Percentiles rank a stretch among this genome's conserved stretches.
These are phyloP conservation scores for Candida corydali DNA, from an alignment of 805 yeast genomes.

Conservation along the genomic window DNA sequence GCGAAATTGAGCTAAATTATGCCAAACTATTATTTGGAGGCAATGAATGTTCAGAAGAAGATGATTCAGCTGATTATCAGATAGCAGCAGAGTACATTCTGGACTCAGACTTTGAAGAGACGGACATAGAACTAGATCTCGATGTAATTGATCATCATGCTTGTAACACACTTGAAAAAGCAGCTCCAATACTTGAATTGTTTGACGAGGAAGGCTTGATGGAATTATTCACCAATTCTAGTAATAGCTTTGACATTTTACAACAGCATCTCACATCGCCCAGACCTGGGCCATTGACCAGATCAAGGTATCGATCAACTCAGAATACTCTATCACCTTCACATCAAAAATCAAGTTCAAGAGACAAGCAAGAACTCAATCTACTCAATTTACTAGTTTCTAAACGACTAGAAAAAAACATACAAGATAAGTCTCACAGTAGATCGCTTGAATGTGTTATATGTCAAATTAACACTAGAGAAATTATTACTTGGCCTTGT, in stretches of 20 bases:
- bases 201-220: conserved; percentile 20
- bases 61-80: conserved; percentile 30
- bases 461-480: conserved; percentile 71
- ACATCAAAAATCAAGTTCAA: too few relatives aligned
- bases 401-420: conserved; percentile 7
- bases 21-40: conserved; percentile 18
- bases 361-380: too few relatives aligned
- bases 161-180: not conserved
- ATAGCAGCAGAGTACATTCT: conserved; percentile 11
- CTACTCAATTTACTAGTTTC: conserved; percentile 11
- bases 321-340: too few relatives aligned
- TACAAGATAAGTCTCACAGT: not conserved
- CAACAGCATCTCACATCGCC: conserved; percentile 22
- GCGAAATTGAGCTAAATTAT: conserved; percentile 18
- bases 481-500: conserved; percentile 90
- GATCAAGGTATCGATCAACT: conserved; percentile 21
- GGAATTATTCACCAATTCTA: conserved; percentile 18
- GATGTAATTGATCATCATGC: too few relatives aligned
- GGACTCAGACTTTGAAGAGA: conserved; percentile 16
- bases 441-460: conserved; percentile 60
- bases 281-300: conserved; percentile 23
- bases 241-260: conserved; percentile 17
- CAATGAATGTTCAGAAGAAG: conserved; percentile 32
- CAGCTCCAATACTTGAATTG: conserved; percentile 17
- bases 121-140: conserved; percentile 12